Conservation (phyloP, 2,329 filamentous ascomycete genomes). For the Sordariomycetes sp. region DNA sequence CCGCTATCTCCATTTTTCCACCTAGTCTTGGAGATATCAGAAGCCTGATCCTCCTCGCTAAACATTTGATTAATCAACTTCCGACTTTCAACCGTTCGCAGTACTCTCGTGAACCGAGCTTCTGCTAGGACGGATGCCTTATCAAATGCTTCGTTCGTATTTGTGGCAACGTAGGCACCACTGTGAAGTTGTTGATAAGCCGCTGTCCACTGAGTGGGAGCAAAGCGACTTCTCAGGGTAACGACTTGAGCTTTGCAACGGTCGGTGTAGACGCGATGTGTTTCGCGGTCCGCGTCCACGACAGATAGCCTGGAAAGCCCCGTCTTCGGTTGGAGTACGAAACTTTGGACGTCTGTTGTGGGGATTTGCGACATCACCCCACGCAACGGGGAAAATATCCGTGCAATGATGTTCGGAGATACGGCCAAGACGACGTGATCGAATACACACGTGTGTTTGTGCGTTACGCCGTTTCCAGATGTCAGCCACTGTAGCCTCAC, state of each 20-base stretch:
- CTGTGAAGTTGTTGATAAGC: slow-evolving; percentile 36
- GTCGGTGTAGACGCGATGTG: too few species aligned
- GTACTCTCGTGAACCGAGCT: slow-evolving; percentile 35
- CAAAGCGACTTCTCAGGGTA: slow-evolving; percentile 20
- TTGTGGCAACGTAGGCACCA: slow-evolving; percentile 38
- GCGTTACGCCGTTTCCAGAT: slow-evolving; percentile 4
- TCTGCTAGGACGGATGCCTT: slow-evolving; percentile 24
- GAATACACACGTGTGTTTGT: slow-evolving; percentile 21
- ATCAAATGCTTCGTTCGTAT: slow-evolving; percentile 20
- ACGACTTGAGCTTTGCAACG: slow-evolving; percentile 14
- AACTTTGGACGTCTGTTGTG: slow-evolving; percentile 30
- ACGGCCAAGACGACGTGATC: slow-evolving; percentile 40
- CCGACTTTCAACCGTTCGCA: slow-evolving; percentile 34
- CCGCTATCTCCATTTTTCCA: slow-evolving; percentile 41
- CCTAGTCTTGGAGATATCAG: background rate
- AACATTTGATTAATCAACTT: background rate
- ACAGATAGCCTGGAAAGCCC: slow-evolving; percentile 12
- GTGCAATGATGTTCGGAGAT: slow-evolving; percentile 35
- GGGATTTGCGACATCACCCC: slow-evolving; percentile 27
- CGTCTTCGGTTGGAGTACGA: slow-evolving; percentile 19
- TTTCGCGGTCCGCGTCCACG: slow-evolving; percentile 7
- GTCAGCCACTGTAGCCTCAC: slow-evolving; percentile 20
- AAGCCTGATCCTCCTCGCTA: slow-evolving; percentile 5
- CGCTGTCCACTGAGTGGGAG: slow-evolving; percentile 24
- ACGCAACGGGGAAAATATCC: slow-evolving; percentile 29